Conservation (phyloP, 2,329 filamentous ascomycete genomes). For the Curvularia sp. region DNA sequence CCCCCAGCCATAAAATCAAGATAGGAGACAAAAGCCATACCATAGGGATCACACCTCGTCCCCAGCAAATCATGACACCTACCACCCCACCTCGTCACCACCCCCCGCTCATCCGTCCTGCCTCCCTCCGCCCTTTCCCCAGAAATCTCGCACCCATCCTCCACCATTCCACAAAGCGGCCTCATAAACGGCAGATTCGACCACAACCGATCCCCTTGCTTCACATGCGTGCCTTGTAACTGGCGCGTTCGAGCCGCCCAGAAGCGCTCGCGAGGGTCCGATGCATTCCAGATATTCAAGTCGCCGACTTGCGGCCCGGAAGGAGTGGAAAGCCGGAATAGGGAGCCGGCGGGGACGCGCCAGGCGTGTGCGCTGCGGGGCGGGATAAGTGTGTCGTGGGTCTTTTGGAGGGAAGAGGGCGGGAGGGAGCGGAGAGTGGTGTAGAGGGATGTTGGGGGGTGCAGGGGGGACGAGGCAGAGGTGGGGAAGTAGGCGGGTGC, state of each 20-base stretch:
- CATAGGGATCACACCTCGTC: conserved; percentile 83
- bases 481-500: conserved; percentile 48
- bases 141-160: conserved; percentile 64
- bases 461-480: conserved; percentile 37
- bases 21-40: conserved; percentile 27
- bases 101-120: conserved; percentile 56
- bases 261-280: conserved; percentile 80
- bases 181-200: conserved; percentile 78
- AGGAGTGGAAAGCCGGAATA: conserved; percentile 77
- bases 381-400: conserved; percentile 60
- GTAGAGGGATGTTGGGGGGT: conserved; percentile 45
- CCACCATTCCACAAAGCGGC: conserved; percentile 71
- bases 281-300: conserved; percentile 79
- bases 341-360: conserved; percentile 70
- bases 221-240: conserved; percentile 77
- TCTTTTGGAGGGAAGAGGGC: conserved; percentile 18
- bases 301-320: conserved; percentile 80
- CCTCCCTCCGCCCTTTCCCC: conserved; percentile 43
- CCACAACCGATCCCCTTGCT: conserved; percentile 76
- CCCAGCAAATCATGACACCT: conserved; percentile 80
- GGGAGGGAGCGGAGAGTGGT: conserved; percentile 26
- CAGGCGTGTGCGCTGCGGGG: conserved; percentile 78
- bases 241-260: conserved; percentile 83
- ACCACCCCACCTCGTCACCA: conserved; percentile 65
- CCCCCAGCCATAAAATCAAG: neutral